Percentiles rank a stretch among this genome's conserved stretches.
Conservation (phyloP, 75 land plant genomes). For the Sequoiadendron giganteum region DNA sequence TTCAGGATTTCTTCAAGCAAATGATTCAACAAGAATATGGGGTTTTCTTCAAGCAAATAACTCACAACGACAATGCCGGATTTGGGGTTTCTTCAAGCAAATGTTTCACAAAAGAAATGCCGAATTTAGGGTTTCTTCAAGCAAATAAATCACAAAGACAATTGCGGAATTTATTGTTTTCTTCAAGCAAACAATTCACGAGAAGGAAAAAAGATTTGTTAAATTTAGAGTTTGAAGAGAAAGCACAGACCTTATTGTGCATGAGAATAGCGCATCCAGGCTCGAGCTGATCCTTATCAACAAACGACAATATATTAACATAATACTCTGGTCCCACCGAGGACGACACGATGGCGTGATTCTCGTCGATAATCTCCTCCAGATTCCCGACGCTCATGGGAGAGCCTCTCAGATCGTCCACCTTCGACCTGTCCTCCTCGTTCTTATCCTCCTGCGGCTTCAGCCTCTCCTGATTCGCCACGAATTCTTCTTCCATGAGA, state of each 20-base stretch:
- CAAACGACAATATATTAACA: slow-evolving; percentile 78
- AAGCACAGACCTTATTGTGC: slow-evolving; percentile 74
- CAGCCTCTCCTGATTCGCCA: slow-evolving; percentile 76
- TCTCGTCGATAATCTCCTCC: slow-evolving; percentile 92
- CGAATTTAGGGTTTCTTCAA: background rate
- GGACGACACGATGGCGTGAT: slow-evolving; percentile 85
- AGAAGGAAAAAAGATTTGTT: background rate
- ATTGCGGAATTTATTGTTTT: background rate
- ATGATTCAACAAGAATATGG: background rate
- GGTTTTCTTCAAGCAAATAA: background rate
- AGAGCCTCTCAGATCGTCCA: slow-evolving; percentile 80
- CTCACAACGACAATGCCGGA: background rate
- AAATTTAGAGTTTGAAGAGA: background rate
- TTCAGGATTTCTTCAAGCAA: background rate
- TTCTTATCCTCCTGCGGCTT: slow-evolving; percentile 89
- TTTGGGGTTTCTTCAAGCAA: background rate
- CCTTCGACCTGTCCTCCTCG: slow-evolving; percentile 91
- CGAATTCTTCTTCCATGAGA: slow-evolving; percentile 92
- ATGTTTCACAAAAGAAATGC: background rate
- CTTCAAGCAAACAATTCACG: background rate
- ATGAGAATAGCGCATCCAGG: slow-evolving; percentile 90
- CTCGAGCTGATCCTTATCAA: slow-evolving; percentile 93
- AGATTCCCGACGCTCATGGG: slow-evolving; percentile 92
- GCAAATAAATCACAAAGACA: background rate
- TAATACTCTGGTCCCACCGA: slow-evolving; percentile 93